These are phyloP conservation scores for Lachnellula suecica DNA, from an alignment of 2,329 filamentous ascomycete species.

Conservation along the genomic window DNA sequence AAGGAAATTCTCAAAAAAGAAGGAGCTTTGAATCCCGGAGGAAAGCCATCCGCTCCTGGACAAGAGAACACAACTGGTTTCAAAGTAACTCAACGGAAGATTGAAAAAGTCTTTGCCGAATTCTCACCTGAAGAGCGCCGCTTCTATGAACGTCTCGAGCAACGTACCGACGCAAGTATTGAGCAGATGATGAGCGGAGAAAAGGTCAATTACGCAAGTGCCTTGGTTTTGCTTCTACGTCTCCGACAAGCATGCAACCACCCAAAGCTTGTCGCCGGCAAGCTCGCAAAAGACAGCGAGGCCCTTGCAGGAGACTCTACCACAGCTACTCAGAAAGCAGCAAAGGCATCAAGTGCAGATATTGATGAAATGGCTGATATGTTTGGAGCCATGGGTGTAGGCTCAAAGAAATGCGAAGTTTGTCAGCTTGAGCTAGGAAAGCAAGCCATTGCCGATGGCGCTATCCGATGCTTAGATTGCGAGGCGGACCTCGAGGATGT, in stretches of 20 bases:
- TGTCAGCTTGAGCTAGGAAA: slow-evolving; percentile 32
- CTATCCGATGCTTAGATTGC: slow-evolving; percentile 70
- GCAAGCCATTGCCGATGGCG: slow-evolving; percentile 38
- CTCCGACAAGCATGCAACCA: slow-evolving; percentile 95
- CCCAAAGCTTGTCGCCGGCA: slow-evolving; percentile 80
- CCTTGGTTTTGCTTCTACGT: slow-evolving; percentile 86
- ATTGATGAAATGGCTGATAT: slow-evolving; percentile 83
- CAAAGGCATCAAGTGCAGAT: slow-evolving; percentile 48
- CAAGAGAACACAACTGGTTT: slow-evolving; percentile 63
- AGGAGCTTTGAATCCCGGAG: slow-evolving; percentile 75
- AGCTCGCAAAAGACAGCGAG: slow-evolving; percentile 85
- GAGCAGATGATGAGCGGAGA: slow-evolving; percentile 82
- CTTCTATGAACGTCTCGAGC: slow-evolving; percentile 84
- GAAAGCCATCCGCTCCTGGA: slow-evolving; percentile 53
- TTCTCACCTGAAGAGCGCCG: slow-evolving; percentile 78
- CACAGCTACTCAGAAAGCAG: slow-evolving; percentile 42
- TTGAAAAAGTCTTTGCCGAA: slow-evolving; percentile 75
- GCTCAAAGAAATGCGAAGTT: slow-evolving; percentile 34
- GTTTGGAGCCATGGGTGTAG: slow-evolving; percentile 72
- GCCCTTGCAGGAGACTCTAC: slow-evolving; percentile 66
- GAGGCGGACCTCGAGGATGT: slow-evolving; percentile 70
- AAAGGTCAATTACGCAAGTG: slow-evolving; percentile 87
- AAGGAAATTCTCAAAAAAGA: slow-evolving; percentile 95
- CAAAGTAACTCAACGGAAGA: slow-evolving; percentile 87
- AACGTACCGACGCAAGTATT: slow-evolving; percentile 81